These are phyloP conservation scores for Rosellinia necatrix DNA, from an alignment of 2,329 filamentous ascomycete genomes.

Conservation along the genomic window DNA sequence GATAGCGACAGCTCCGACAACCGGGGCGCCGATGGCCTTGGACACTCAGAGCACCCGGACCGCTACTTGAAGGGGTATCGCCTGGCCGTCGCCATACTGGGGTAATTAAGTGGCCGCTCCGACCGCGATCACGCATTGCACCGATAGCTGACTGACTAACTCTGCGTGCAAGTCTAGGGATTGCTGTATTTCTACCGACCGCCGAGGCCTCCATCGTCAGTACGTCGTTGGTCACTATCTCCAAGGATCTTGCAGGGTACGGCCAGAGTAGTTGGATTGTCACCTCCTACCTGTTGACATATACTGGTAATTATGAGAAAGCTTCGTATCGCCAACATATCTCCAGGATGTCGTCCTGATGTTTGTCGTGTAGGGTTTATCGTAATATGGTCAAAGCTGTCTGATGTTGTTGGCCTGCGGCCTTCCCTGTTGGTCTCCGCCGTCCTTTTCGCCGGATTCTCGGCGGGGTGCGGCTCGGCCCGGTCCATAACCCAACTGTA, in stretches of 20 bases:
- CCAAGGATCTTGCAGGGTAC: constrained; percentile 18
- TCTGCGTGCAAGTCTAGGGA: too few species aligned
- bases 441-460: constrained; percentile 67
- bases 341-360: background rate
- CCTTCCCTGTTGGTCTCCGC: constrained; percentile 55
- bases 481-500: constrained; percentile 68
- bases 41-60: too few species aligned
- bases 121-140: too few species aligned
- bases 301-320: constrained; percentile 9
- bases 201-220: constrained; percentile 21
- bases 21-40: too few species aligned
- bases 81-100: too few species aligned
- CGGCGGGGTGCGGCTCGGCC: constrained; percentile 68
- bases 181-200: too few species aligned
- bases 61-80: too few species aligned
- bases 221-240: constrained; percentile 22
- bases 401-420: constrained; percentile 73
- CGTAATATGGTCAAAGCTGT: constrained; percentile 67
- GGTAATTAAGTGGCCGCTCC: too few species aligned
- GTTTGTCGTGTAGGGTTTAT: constrained; percentile 9
- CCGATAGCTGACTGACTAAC: too few species aligned
- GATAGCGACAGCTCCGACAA: too few species aligned
- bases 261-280: constrained; percentile 22
- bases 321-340: background rate
- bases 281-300: constrained; percentile 20